Base-by-base conservation (phyloP, 2,329 filamentous ascomycete species). In the Malbranchea zuffiana region DNA sequence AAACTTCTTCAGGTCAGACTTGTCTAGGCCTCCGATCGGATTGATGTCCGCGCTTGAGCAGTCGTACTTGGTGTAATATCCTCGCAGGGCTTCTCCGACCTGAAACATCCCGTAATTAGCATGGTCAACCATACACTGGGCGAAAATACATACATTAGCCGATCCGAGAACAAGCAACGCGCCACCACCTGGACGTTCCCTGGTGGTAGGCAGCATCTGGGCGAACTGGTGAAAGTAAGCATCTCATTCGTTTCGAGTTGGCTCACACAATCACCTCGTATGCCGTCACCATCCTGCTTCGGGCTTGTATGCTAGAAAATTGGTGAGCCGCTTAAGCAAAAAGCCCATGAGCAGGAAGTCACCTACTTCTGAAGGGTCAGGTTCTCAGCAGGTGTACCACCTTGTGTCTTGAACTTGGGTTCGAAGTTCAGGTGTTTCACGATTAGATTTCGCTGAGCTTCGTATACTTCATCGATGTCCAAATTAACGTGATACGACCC, bases 401-500 rank as follows among this genome's bases (percentile, higher is more conserved):
- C 79, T 35, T 82, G 66, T 2, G 75, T 71, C 46, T 70, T 74
- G 60, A 74, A 77, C 20, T 62, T 67, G 2, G 75, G 71, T 4
- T 69, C 65, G 44, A 81, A 82, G 21, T 63, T 61, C 32, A 75
- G 62, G 0, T 77, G 70, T 15, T 71, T 61, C 15, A 46, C 40
- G 17, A 58, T 40, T 12, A 51, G 45, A 19, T 46, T 47, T 19
- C 49, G 44, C 27, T 52, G 50, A 8, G 52, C 51, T 20, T 47
- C 43, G 44, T 74, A 75, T 7, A 77, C 68, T 2, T 68, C 64
- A 50, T 87, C 82, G 42, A 87, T 85, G 49, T 84, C 71, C 20
- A 84, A 60, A 49, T 86, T 71, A 4, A 73, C 67, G 52, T 88
- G 83, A 49, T 84, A 76, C 8, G 71, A 65, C 6, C 81, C 81